Base-by-base conservation (phyloP, 2,329 filamentous ascomycete genomes). In the Chaetomiaceae sp. region DNA sequence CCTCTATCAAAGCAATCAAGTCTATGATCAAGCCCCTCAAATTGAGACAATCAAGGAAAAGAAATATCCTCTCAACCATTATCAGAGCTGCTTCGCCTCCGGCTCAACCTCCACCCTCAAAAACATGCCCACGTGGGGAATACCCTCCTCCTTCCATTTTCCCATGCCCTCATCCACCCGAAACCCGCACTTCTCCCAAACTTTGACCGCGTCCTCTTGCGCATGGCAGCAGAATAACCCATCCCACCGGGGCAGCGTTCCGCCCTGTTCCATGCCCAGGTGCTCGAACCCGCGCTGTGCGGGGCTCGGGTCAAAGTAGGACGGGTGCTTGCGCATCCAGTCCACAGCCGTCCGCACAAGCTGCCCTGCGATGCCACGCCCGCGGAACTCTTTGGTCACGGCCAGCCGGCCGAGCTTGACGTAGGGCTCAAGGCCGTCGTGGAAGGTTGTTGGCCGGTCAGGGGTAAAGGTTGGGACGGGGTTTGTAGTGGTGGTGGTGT, bases 101-200 rank as follows among this genome's bases (percentile, higher is more conserved):
- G 18, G n/a, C 27, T 44, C 48, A 10, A 51, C 29, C 14, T 73
- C 64, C 25, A 84, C 55, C 30, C 80, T 71, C 58, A 69, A 64
- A 58, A 81, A 95, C 90, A 96, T 95, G 55, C 88, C 90, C 16
- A 95, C 78, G 73, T 96, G 90, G 59, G 80, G 75, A 50, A 96
- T 92, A 4, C 87, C 89, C 64, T 94, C 90, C 68, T 96, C 90
- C 57, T 77, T 75, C 90, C 90, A 96, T 29, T 68, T 76, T 1
- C 89, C 88, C 80, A 92, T 81, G 9, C 71, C 74, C 64, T 87
- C 78, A 69, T 96, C 90, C 9, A 80, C 73, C 57, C 75, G 71
- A 67, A 96, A 96, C 0, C 90, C 90, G 69, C 85, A 79, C 64
- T 75, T 79, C 63, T 73, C 71, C 82, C 90, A 97, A 60, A 85